Conservation (phyloP, 352 stramenopile genomes). For the Phytophthora crassamura region DNA sequence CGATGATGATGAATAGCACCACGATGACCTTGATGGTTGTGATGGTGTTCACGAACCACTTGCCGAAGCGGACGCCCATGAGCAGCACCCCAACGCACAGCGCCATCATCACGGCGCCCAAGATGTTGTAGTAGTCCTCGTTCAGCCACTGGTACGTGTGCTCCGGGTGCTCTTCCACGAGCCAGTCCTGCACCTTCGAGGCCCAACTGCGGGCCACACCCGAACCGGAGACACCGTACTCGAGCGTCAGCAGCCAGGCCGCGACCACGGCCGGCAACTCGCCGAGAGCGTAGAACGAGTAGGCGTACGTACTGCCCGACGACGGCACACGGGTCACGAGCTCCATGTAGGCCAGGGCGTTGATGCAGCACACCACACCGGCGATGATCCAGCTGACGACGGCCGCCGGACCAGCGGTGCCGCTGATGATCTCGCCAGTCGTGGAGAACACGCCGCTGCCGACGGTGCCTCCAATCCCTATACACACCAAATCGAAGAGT, state of each 20-base stretch:
- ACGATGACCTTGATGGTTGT: slow-evolving; percentile 83
- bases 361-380: slow-evolving; percentile 81
- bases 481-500: slow-evolving; percentile 90
- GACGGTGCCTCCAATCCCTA: slow-evolving; percentile 93
- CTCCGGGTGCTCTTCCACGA: slow-evolving; percentile 49
- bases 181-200: slow-evolving; percentile 86
- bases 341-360: slow-evolving; percentile 92
- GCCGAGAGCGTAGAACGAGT: slow-evolving; percentile 92
- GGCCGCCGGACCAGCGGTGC: slow-evolving; percentile 76
- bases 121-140: slow-evolving; percentile 59
- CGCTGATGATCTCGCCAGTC: slow-evolving; percentile 78
- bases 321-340: slow-evolving; percentile 88
- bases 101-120: slow-evolving; percentile 73
- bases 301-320: slow-evolving; percentile 92
- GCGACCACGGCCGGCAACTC: slow-evolving; percentile 92
- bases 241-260: slow-evolving; percentile 89
- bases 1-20: slow-evolving; percentile 93
- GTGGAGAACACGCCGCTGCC: slow-evolving; percentile 94
- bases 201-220: slow-evolving; percentile 94
- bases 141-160: slow-evolving; percentile 63
- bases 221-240: slow-evolving; percentile 91
- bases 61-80: slow-evolving; percentile 88
- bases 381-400: slow-evolving; percentile 85
- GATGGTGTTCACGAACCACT: slow-evolving; percentile 90
- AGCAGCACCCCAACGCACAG: slow-evolving; percentile 79